phyloP scores from a whole-genome alignment of 192 early-diverging fungal species.

The Coemansia sp. region DNA sequence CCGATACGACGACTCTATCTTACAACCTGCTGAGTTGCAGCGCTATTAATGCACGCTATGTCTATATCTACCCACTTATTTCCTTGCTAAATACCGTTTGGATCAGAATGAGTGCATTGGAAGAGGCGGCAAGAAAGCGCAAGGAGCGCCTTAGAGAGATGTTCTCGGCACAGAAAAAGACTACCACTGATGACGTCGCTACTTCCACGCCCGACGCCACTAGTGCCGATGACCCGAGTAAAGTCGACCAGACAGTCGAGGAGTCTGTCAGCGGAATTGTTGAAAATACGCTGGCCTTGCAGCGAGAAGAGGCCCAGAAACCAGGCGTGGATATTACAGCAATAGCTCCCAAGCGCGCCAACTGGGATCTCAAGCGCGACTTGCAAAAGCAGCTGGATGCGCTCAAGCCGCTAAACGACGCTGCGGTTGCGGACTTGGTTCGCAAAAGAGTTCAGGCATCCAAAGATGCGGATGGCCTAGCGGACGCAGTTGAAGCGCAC shows the following conservation, averaged over 20 bases:
- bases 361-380: conserved; percentile 92
- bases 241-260: not conserved
- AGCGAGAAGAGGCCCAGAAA: not conserved
- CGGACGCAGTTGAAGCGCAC: conserved; percentile 24
- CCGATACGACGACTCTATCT: too few relatives aligned
- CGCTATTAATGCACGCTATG: too few relatives aligned
- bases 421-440: conserved; percentile 77
- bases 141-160: conserved; percentile 61
- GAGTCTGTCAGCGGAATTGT: conserved; percentile 14
- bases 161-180: not conserved
- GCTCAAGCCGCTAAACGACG: conserved; percentile 72
- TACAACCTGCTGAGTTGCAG: too few relatives aligned
- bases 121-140: conserved; percentile 64
- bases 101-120: conserved; percentile 47
- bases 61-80: not conserved
- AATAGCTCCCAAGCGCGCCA: conserved; percentile 83
- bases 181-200: not conserved
- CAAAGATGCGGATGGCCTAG: conserved; percentile 12
- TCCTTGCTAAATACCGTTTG: not conserved
- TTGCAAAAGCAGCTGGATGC: conserved; percentile 75
- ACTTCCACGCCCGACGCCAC: too few relatives aligned
- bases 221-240: not conserved
- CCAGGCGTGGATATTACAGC: conserved; percentile 68
- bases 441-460: conserved; percentile 57
- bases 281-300: conserved; percentile 16